A percentile compares a stretch with the other conserved stretches of the same genome.
Evolutionary conservation across 768 basidiomycete species (phyloP).

Genomic region (Rhodotorula paludigena): DNA sequence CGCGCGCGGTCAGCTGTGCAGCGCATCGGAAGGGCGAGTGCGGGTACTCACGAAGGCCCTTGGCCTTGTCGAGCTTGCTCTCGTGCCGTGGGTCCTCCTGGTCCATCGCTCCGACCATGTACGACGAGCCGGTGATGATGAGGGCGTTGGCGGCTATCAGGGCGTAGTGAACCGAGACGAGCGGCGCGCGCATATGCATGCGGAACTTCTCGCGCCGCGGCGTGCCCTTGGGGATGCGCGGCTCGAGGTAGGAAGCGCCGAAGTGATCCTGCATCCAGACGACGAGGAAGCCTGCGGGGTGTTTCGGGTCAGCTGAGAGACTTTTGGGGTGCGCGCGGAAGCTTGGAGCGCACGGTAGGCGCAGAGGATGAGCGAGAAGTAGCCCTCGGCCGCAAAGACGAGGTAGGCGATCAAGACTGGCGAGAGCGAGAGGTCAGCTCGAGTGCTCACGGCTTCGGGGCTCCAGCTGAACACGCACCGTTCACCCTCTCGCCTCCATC

Average conservation of each 20-base stretch:
- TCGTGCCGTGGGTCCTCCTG: not conserved
- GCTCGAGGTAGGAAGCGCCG: conserved; percentile 32
- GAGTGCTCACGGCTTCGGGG: not conserved
- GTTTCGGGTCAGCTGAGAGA: not conserved
- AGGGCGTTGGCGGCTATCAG: conserved; percentile 23
- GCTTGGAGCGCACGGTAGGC: conserved; percentile 21
- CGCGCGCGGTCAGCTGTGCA: not conserved
- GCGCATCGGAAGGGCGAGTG: conserved; percentile 19
- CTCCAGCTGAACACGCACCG: not conserved
- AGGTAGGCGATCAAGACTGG: conserved; percentile 38
- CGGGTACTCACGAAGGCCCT: conserved; percentile 28
- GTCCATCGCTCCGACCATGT: conserved; percentile 10
- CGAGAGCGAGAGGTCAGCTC: not conserved
- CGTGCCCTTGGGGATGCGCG: conserved; percentile 19
- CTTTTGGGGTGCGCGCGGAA: too few relatives aligned
- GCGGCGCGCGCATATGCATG: conserved; percentile 18
- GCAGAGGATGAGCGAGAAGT: conserved; percentile 38
- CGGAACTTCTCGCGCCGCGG: conserved; percentile 17
- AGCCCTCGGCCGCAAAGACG: conserved; percentile 39
- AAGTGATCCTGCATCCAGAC: conserved; percentile 35
- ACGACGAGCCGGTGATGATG: not conserved
- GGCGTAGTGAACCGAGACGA: conserved; percentile 31
- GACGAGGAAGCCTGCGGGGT: conserved; percentile 30
- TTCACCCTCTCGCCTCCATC: too few relatives aligned
- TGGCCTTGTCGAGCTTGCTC: not conserved